Conservation (phyloP, 2,329 filamentous ascomycete species). For the Fusarium temperatum region DNA sequence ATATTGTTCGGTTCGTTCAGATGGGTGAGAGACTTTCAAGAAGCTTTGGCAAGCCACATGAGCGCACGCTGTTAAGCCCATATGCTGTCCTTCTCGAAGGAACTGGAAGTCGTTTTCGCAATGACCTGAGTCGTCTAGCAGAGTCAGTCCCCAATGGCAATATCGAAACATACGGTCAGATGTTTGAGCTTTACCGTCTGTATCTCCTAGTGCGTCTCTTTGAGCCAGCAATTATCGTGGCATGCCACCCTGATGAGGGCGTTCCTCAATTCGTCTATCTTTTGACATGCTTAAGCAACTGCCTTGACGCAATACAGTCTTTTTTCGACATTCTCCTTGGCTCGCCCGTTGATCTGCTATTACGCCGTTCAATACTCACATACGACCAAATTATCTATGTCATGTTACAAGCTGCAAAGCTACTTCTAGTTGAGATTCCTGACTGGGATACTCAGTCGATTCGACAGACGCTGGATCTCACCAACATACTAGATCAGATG, state of each 20-base stretch:
- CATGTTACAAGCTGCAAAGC: constrained; percentile 33
- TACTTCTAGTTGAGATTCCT: constrained; percentile 37
- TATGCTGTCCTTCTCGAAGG: constrained; percentile 48
- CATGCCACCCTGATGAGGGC: constrained; percentile 37
- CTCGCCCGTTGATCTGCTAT: constrained; percentile 38
- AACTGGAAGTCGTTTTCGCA: constrained; percentile 45
- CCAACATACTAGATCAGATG: constrained; percentile 20
- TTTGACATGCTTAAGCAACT: constrained; percentile 47
- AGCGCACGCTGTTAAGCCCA: constrained; percentile 39
- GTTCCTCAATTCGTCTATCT: constrained; percentile 42
- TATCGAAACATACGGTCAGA: background rate
- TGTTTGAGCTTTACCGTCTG: constrained; percentile 47
- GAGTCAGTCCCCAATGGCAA: constrained; percentile 37
- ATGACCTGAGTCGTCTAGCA: constrained; percentile 47
- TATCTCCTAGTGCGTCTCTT: constrained; percentile 51
- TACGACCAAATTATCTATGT: constrained; percentile 35
- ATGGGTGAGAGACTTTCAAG: constrained; percentile 49
- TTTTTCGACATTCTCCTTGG: constrained; percentile 47
- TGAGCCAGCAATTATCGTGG: constrained; percentile 50
- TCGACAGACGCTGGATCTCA: constrained; percentile 30
- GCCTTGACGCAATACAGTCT: constrained; percentile 46
- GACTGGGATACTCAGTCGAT: constrained; percentile 37
- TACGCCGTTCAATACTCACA: constrained; percentile 33
- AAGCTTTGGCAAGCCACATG: constrained; percentile 45
- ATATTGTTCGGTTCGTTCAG: constrained; percentile 48